Percentiles rank a stretch among this genome's conserved stretches.
Evolutionary conservation across 805 yeast species (phyloP).

Genomic region (Yarrowia osloensis): DNA sequence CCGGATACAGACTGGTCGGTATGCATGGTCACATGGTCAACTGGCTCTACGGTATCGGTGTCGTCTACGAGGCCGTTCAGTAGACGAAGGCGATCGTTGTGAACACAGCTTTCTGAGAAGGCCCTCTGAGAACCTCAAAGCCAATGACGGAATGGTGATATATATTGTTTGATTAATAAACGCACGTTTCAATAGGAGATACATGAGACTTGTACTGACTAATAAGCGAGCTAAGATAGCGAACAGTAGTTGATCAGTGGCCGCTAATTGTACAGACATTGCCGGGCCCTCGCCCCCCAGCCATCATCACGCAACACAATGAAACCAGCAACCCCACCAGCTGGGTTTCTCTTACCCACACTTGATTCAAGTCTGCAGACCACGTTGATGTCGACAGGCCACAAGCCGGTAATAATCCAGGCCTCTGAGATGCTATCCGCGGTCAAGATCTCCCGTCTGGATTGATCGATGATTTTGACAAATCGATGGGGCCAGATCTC

Average conservation of each 20-base stretch:
- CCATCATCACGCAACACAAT: no score
- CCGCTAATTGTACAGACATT: no score
- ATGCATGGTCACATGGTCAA: conserved; percentile 64
- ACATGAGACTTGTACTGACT: no score
- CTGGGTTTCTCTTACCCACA: neutral
- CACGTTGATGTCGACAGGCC: neutral
- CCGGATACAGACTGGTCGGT: conserved; percentile 63
- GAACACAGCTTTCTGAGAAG: no score
- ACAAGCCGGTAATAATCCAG: neutral
- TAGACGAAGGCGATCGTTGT: neutral
- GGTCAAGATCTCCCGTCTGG: neutral
- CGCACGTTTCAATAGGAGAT: no score
- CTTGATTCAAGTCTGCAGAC: neutral
- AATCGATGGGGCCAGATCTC: neutral
- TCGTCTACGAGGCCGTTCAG: conserved; percentile 49
- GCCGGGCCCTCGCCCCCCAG: no score
- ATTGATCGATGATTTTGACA: neutral
- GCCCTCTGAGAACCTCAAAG: no score
- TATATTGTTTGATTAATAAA: neutral
- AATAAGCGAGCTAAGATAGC: no score
- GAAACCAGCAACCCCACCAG: no score
- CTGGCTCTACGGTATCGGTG: conserved; percentile 78
- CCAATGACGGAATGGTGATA: neutral
- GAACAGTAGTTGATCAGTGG: no score
- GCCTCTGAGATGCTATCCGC: neutral